A percentile compares a stretch with the other conserved stretches of the same genome.
Evolutionary conservation across 192 early-diverging fungal genomes (phyloP).

Genomic region (Coemansia sp.): DNA sequence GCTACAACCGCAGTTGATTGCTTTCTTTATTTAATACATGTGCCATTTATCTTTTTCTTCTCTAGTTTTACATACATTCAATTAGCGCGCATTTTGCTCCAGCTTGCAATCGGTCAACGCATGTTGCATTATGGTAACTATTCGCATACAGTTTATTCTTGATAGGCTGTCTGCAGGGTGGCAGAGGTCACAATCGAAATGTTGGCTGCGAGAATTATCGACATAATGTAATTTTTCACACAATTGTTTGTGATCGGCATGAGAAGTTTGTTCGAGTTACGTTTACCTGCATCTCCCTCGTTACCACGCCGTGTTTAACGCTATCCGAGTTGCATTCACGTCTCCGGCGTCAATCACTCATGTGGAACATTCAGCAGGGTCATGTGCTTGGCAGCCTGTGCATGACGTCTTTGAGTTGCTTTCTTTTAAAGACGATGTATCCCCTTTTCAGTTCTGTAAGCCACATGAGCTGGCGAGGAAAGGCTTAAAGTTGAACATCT

Average conservation of each 20-base stretch:
- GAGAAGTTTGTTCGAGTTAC: neutral
- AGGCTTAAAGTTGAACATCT: neutral
- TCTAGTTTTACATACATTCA: too few relatives aligned
- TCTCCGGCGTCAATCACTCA: neutral
- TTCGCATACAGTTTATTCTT: too few relatives aligned
- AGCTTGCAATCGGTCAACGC: too few relatives aligned
- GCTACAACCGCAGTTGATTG: constrained; percentile 50
- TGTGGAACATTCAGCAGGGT: neutral
- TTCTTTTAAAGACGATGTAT: neutral
- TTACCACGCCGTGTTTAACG: neutral
- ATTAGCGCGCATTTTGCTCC: too few relatives aligned
- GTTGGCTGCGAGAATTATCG: too few relatives aligned
- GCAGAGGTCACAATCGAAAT: too few relatives aligned
- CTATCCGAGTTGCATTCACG: neutral
- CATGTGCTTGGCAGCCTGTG: neutral
- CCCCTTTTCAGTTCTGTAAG: neutral
- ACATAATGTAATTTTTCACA: too few relatives aligned
- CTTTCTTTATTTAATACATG: neutral
- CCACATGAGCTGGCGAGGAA: constrained; percentile 1
- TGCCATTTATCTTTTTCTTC: too few relatives aligned
- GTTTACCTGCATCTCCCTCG: neutral
- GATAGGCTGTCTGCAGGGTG: too few relatives aligned
- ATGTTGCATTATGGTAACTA: too few relatives aligned
- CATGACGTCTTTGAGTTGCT: neutral
- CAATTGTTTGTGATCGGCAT: constrained; percentile 1